Base-by-base conservation (phyloP, 1,284 basidiomycete genomes). In the Boletus sp. region DNA sequence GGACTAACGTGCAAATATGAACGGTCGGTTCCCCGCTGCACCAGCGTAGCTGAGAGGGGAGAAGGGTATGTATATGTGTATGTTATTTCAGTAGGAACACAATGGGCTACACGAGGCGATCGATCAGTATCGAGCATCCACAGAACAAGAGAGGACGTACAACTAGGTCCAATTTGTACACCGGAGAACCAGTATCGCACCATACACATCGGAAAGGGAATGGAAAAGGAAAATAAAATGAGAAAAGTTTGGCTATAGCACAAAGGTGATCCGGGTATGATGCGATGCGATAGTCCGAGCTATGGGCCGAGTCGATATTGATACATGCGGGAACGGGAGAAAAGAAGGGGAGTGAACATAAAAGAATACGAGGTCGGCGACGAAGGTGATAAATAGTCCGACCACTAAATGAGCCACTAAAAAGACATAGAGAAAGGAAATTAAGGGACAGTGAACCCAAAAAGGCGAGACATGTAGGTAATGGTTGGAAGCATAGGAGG, bases 211-310 rank as follows among this genome's bases (percentile, higher is more conserved):
- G 16, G 41, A 19, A 52, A 41, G 37, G 34, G 12, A 23, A 25
- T 13, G 6, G 17, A 20, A 44, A 42, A 25, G 12, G 29, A 30
- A 33, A 32, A 47, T 20, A 20, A 17, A 37, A 38, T 23, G 13
- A 34, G 29, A 30, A 26, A 48, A 17, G n/a, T 29, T 20, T 45
- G 56, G 16, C 30, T 58, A 67, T 62, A 60, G 48, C 60, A 63
- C 64, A 68, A 52, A 52, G 30, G 13, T 49, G 59, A 53, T 25
- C 30, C 30, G 51, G 52, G 57, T 64, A 67, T 64, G 62, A 66
- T 66, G 62, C 66, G 62, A 68, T 55, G 54, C 26, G 64, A 64
- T 53, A 67, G 65, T 68, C 64, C 59, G 53, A 53, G 55, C 52
- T 37, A 46, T 65, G 59, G 64, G 54, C 57, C 62, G 46, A 61